phyloP scores from a whole-genome alignment of 140 eudicot species.

The Ambrosia hybrid region DNA sequence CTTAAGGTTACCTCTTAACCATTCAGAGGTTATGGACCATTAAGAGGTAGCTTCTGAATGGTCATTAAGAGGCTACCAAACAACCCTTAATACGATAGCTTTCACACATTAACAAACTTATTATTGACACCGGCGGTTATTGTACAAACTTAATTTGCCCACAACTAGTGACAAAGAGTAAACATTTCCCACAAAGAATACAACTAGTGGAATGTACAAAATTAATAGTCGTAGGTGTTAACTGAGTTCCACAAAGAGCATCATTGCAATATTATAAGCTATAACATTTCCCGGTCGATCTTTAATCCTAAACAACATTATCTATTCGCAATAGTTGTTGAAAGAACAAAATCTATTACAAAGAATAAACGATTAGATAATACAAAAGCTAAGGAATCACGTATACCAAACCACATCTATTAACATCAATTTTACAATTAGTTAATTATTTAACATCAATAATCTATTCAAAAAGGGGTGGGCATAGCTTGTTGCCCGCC shows the following conservation, averaged over 20 bases:
- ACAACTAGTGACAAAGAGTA: too few relatives aligned
- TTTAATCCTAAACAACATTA: background rate
- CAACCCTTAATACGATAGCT: background rate
- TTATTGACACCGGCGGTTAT: background rate
- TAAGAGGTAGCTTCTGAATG: too few relatives aligned
- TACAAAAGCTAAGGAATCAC: background rate
- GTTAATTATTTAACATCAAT: too few relatives aligned
- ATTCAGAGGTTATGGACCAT: too few relatives aligned
- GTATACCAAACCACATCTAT: background rate
- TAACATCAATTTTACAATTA: background rate
- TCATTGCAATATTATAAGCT: background rate
- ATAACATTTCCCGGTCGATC: background rate
- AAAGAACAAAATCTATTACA: background rate
- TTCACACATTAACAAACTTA: background rate
- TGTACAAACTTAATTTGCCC: background rate
- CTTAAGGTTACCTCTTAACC: too few relatives aligned
- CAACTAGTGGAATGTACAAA: too few relatives aligned
- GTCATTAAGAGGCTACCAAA: too few relatives aligned
- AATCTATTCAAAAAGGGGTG: too few relatives aligned
- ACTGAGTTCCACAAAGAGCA: background rate
- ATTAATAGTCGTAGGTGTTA: too few relatives aligned
- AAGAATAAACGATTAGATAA: background rate
- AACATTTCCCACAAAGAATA: too few relatives aligned
- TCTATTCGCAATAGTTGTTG: background rate
- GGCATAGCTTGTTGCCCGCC: too few relatives aligned